Conservation (phyloP, 495 filamentous ascomycete species). For the Penicillium canescens region DNA sequence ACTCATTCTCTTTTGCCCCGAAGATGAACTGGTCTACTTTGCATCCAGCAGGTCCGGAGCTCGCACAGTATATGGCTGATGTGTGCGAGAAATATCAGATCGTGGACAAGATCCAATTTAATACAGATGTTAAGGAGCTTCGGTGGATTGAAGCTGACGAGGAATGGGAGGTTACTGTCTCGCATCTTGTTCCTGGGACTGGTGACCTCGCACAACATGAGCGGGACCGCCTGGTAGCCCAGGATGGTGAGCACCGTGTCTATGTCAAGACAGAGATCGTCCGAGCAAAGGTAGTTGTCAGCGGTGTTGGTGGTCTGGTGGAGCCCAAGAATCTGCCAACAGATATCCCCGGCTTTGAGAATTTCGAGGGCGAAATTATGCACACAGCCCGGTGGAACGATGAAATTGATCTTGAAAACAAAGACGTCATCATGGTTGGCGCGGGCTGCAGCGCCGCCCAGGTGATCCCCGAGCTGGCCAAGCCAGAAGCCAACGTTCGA, state of each 20-base stretch:
- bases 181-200: conserved; percentile 48
- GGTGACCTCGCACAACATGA: conserved; percentile 47
- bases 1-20: conserved; percentile 62
- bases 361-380: conserved; percentile 55
- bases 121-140: conserved; percentile 52
- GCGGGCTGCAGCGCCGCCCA: conserved; percentile 60
- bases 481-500: conserved; percentile 46
- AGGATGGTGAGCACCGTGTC: conserved; percentile 37
- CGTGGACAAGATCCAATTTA: conserved; percentile 59
- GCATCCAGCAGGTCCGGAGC: conserved; percentile 56
- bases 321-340: conserved; percentile 52
- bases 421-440: conserved; percentile 60
- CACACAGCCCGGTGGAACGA: conserved; percentile 61
- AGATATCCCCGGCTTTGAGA: conserved; percentile 53
- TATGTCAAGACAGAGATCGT: conserved; percentile 45
- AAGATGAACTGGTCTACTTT: conserved; percentile 59
- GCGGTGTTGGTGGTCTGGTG: conserved; percentile 54
- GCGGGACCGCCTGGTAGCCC: conserved; percentile 25
- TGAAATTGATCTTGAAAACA: conserved; percentile 43
- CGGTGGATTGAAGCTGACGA: conserved; percentile 49
- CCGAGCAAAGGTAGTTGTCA: conserved; percentile 57
- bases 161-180: conserved; percentile 57
- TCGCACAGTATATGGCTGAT: conserved; percentile 57
- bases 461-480: conserved; percentile 38
- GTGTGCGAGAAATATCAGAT: conserved; percentile 60